phyloP scores from a whole-genome alignment of 1,139 yeast genomes.

The Hanseniaspora uvarum region DNA sequence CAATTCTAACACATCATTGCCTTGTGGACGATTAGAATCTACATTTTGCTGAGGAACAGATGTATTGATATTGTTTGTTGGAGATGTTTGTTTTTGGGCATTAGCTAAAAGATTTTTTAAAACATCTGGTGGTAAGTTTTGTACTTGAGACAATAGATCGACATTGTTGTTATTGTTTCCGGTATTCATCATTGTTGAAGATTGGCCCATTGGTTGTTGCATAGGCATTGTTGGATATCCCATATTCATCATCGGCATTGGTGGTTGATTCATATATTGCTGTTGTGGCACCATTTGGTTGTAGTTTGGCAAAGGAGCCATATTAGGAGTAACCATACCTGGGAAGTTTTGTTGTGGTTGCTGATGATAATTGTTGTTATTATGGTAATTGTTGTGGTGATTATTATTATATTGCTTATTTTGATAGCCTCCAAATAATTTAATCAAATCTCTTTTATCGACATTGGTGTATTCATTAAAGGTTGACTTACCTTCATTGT shows the following conservation, averaged over 20 bases:
- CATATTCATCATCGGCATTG: conserved; percentile 25
- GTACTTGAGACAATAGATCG: conserved; percentile 34
- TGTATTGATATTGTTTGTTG: conserved; percentile 21
- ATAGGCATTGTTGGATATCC: conserved; percentile 19
- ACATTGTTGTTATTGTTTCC: conserved; percentile 12
- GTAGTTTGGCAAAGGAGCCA: conserved; percentile 22
- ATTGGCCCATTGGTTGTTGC: conserved; percentile 23
- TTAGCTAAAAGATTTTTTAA: conserved; percentile 41
- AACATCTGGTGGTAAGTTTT: conserved; percentile 43
- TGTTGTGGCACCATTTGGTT: conserved; percentile 7
- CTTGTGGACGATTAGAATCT: conserved; percentile 16
- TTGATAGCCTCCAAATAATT: conserved; percentile 33
- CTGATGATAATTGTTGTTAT: neutral
- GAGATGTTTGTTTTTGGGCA: conserved; percentile 30
- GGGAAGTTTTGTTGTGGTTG: conserved; percentile 25
- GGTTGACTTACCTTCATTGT: conserved; percentile 57
- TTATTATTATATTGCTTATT: conserved; percentile 20
- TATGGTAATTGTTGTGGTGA: conserved; percentile 4
- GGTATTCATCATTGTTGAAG: conserved; percentile 18
- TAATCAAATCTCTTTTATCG: conserved; percentile 52
- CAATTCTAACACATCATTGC: conserved; percentile 10
- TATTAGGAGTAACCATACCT: conserved; percentile 22
- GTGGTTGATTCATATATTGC: conserved; percentile 23
- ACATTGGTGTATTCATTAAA: conserved; percentile 74
- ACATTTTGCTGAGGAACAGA: conserved; percentile 19